Base-by-base conservation (phyloP, 2,329 filamentous ascomycete species). In the Penicillium sp. region DNA sequence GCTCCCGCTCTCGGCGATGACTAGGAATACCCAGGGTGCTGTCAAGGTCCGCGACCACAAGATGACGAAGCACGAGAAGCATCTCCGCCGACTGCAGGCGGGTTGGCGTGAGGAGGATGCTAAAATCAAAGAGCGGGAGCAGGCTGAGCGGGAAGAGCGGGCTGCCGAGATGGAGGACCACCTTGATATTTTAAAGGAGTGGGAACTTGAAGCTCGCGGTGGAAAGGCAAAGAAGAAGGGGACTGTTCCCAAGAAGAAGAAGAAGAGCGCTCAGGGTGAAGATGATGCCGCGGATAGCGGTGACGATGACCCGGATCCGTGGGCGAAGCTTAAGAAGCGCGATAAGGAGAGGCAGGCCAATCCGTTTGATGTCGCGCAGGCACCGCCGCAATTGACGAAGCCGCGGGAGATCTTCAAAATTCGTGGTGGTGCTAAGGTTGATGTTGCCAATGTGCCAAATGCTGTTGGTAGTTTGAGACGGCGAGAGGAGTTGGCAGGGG, bases 21-120 rank as follows among this genome's bases (percentile, higher is more conserved):
- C 79, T 57, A 87, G 86, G 63, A 81, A 79, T 0, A 72, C 55
- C 3, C 64, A 65, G 30, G 56, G 60, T 13, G 50, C 56, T 3
- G 49, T 67, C 4, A 69, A 73, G 55, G 50, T 67, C 16, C 62
- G 70, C 62, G 55, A 90, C 66, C 80, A 85, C 16, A 81, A 83
- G 56, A 80, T 83, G 46, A 96, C 92, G 5, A 87, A 86, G 69
- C 94, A 92, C 65, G 92, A 96, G 74, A 88, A 85, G 68, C 86
- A 87, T 59, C 86, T 96, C 53, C 78, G 80, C 45, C 78, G 78
- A 44, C 71, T 86, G 67, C 82, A 85, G 57, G 70, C 72, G 8
- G 76, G 80, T 20, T 86, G 84, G 83, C 76, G 81, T 28, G 74
- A 79, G 54, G 77, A 79, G 42, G 80, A 83, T 28, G 74, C 67